Evolutionary conservation across 139 green algal genomes (phyloP).

Genomic region (Ulvella scutata): DNA sequence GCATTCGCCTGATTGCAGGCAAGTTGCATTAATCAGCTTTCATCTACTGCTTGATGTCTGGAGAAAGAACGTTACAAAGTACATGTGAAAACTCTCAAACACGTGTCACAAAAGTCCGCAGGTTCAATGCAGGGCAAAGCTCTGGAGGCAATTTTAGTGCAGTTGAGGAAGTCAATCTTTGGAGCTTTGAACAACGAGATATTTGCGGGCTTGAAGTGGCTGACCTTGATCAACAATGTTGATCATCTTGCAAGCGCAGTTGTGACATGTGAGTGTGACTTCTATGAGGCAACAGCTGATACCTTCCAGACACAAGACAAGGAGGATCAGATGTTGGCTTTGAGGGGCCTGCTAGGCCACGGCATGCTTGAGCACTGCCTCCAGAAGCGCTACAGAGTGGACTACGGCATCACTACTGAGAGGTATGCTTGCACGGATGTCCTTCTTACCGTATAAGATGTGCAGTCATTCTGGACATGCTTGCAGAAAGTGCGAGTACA

Average conservation of each 20-base stretch:
- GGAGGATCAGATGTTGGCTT: constrained; percentile 17
- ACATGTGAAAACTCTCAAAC: too few species aligned
- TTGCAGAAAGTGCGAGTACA: too few species aligned
- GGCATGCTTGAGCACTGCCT: constrained; percentile 33
- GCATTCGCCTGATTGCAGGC: neutral
- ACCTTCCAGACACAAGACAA: constrained; percentile 8
- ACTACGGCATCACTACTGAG: constrained; percentile 17
- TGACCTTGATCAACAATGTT: neutral
- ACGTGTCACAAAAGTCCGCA: neutral
- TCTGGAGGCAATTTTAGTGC: neutral
- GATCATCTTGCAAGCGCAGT: neutral
- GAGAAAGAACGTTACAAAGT: too few species aligned
- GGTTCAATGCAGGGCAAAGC: too few species aligned
- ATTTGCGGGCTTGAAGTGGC: neutral
- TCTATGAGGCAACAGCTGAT: neutral
- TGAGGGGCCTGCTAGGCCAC: constrained; percentile 29
- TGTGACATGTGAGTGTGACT: neutral
- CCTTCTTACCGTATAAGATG: neutral
- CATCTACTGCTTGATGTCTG: neutral
- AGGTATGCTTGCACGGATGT: neutral
- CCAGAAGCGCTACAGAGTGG: constrained; percentile 17
- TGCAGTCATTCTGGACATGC: too few species aligned
- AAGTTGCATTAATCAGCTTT: neutral
- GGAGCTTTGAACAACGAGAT: neutral
- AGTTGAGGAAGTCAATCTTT: neutral